A percentile compares a stretch with the other conserved stretches of the same genome.
Conservation (phyloP, 495 filamentous ascomycete species). For the Penicillium dipodomyicola region DNA sequence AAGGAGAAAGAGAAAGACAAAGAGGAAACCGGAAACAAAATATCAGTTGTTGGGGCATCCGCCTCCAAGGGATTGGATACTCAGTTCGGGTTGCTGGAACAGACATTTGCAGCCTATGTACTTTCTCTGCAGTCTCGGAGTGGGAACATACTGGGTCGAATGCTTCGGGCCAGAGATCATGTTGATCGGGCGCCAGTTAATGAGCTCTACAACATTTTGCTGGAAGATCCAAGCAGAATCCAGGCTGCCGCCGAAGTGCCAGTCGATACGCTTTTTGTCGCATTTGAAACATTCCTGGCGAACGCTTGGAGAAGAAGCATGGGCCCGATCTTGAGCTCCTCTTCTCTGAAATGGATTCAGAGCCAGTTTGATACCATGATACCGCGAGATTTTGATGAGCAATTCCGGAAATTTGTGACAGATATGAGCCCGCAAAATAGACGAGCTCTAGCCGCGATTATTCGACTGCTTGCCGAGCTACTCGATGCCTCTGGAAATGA, state of each 20-base stretch:
- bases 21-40: conserved; percentile 33
- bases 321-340: conserved; percentile 69
- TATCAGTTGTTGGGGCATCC: conserved; percentile 34
- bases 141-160: conserved; percentile 77
- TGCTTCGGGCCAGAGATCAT: conserved; percentile 63
- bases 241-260: conserved; percentile 71
- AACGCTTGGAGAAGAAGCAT: conserved; percentile 88
- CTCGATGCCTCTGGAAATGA: conserved; percentile 94
- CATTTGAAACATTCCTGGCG: conserved; percentile 90
- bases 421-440: conserved; percentile 91
- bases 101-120: conserved; percentile 82
- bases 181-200: conserved; percentile 80
- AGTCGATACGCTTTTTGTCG: conserved; percentile 86
- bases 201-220: conserved; percentile 82
- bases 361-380: conserved; percentile 69
- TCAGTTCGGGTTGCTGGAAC: conserved; percentile 67
- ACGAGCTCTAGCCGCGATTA: conserved; percentile 77
- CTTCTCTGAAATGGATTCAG: conserved; percentile 67
- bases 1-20: conserved; percentile 22
- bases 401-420: conserved; percentile 69
- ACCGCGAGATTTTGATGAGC: conserved; percentile 78
- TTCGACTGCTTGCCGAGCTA: conserved; percentile 83
- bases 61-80: conserved; percentile 36
- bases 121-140: conserved; percentile 76
- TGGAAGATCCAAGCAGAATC: conserved; percentile 75